Percentiles rank a stretch among this genome's conserved stretches.
These are phyloP conservation scores for Cadophora sp. DNA, from an alignment of 2,329 filamentous ascomycete genomes.

Conservation along the genomic window DNA sequence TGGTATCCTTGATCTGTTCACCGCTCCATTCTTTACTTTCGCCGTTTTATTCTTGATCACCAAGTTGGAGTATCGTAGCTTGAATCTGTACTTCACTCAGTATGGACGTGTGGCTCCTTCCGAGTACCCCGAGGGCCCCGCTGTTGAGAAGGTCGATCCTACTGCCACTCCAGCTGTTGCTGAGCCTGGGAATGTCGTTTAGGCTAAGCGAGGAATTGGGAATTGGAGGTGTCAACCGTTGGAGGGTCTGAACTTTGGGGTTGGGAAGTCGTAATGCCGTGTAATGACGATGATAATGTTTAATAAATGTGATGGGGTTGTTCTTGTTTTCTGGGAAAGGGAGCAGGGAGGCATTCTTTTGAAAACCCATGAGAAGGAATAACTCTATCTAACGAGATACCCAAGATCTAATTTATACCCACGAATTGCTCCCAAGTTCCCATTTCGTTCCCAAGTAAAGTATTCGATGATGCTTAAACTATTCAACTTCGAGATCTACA, in stretches of 20 bases:
- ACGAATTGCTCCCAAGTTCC: not conserved
- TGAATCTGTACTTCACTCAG: slow-evolving; percentile 42
- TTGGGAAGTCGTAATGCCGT: no score
- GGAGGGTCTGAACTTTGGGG: no score
- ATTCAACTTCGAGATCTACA: not conserved
- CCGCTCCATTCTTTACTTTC: slow-evolving; percentile 58
- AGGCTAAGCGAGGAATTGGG: slow-evolving; percentile 9
- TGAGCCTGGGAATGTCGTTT: slow-evolving; percentile 11
- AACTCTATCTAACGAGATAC: not conserved
- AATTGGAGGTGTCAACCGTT: not conserved
- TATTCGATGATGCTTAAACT: no score
- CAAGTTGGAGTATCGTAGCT: slow-evolving; percentile 34
- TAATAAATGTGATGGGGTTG: not conserved
- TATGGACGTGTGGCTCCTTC: slow-evolving; percentile 38
- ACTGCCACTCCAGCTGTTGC: slow-evolving; percentile 6
- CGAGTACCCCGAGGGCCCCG: slow-evolving; percentile 30
- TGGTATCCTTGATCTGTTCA: slow-evolving; percentile 67
- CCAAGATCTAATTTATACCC: slow-evolving; percentile 5
- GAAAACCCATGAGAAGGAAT: not conserved
- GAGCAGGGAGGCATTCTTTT: not conserved
- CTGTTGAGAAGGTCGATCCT: slow-evolving; percentile 28
- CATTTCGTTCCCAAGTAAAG: no score
- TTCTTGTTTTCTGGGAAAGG: not conserved
- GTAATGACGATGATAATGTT: not conserved
- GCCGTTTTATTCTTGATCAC: slow-evolving; percentile 28